Percentiles rank a stretch among this genome's conserved stretches.
Evolutionary conservation across 139 green algal species (phyloP).

Genomic region (Yamagishiella unicocca): DNA sequence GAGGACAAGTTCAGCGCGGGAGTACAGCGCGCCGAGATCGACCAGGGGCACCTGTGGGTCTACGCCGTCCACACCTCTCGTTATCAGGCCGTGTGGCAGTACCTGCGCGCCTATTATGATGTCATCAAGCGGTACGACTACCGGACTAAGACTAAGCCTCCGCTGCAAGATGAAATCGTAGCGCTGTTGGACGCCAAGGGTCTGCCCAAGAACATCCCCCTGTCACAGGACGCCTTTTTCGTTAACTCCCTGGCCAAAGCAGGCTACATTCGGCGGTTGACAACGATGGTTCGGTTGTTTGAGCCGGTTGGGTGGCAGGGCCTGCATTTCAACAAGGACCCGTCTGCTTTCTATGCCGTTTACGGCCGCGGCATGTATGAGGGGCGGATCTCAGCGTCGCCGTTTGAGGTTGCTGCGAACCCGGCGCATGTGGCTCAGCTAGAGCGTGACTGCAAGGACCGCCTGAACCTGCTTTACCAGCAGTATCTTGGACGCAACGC

Average conservation of each 20-base stretch:
- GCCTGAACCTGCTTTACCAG: too few relatives aligned
- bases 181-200: background rate
- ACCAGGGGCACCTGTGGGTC: slow-evolving; percentile 1
- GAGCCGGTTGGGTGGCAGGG: background rate
- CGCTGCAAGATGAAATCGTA: background rate
- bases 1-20: background rate
- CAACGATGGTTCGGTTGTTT: background rate
- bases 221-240: slow-evolving; percentile 13
- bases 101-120: background rate
- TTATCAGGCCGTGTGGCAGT: background rate
- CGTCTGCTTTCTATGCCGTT: background rate
- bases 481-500: too few relatives aligned
- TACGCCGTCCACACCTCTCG: background rate
- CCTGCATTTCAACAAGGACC: background rate
- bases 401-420: too few relatives aligned
- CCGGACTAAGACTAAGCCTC: background rate
- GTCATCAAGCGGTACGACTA: background rate
- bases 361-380: slow-evolving; percentile 1
- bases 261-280: background rate
- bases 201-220: background rate
- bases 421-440: too few relatives aligned
- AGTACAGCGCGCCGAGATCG: background rate
- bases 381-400: too few relatives aligned
- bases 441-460: too few relatives aligned
- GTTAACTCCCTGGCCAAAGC: background rate